Evolutionary conservation across 805 yeast species (phyloP).

Genomic region (Sugiyamaella smithiae): DNA sequence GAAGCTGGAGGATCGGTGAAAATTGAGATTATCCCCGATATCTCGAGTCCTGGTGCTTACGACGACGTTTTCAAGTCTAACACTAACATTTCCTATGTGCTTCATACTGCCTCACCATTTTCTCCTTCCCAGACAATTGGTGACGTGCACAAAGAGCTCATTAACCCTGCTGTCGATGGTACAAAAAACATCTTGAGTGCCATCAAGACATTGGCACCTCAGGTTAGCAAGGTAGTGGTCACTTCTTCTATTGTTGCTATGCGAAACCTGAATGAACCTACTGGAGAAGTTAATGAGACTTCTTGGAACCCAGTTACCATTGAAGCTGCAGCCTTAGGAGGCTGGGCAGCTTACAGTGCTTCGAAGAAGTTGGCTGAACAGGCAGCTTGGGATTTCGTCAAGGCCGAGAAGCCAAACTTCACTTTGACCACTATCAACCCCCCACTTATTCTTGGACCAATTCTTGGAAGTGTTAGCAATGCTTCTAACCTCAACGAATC

Average conservation of each 20-base stretch:
- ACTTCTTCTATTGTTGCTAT: slow-evolving; percentile 41
- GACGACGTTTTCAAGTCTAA: slow-evolving; percentile 43
- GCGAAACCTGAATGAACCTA: slow-evolving; percentile 25
- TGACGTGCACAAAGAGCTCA: background rate
- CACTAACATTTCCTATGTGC: slow-evolving; percentile 33
- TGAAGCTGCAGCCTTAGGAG: slow-evolving; percentile 24
- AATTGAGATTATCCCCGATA: slow-evolving; percentile 33
- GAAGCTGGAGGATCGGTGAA: background rate
- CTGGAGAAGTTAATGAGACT: slow-evolving; percentile 6
- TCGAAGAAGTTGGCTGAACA: slow-evolving; percentile 56
- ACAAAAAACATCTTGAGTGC: background rate
- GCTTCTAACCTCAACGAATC: background rate
- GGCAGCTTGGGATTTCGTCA: slow-evolving; percentile 53
- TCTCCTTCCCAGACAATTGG: slow-evolving; percentile 11
- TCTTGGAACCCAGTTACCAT: slow-evolving; percentile 37
- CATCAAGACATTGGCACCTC: slow-evolving; percentile 37
- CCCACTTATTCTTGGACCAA: slow-evolving; percentile 34
- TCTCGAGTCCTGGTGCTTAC: slow-evolving; percentile 42
- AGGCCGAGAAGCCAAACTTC: slow-evolving; percentile 29
- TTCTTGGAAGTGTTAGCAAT: slow-evolving; percentile 23
- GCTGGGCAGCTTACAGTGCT: slow-evolving; percentile 30
- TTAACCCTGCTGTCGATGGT: background rate
- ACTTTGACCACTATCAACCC: slow-evolving; percentile 31
- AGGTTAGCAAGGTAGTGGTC: slow-evolving; percentile 42
- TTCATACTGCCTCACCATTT: slow-evolving; percentile 44